phyloP scores from a whole-genome alignment of 1,284 basidiomycete genomes.

The Marasmius oreades region DNA sequence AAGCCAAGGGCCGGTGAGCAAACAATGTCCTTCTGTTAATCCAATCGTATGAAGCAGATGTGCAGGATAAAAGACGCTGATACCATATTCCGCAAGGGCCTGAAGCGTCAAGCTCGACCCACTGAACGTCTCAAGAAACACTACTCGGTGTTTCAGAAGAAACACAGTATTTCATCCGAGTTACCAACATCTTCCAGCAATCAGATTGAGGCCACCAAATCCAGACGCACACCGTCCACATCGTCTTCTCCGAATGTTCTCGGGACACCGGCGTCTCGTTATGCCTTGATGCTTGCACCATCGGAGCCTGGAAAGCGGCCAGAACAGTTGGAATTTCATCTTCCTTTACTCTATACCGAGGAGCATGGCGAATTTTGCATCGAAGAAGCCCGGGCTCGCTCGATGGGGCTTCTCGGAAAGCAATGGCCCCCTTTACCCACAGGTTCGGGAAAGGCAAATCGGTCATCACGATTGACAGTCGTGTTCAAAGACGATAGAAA shows the following conservation, averaged over 20 bases:
- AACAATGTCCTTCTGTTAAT: background rate
- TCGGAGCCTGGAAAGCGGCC: slow-evolving; percentile 62
- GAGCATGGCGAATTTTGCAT: slow-evolving; percentile 69
- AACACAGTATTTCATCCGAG: slow-evolving; percentile 36
- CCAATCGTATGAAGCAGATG: slow-evolving; percentile 3
- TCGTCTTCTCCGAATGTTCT: background rate
- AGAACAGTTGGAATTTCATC: slow-evolving; percentile 65
- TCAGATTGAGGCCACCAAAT: slow-evolving; percentile 26
- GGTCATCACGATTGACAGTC: slow-evolving; percentile 25
- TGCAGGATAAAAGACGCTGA: slow-evolving; percentile 76
- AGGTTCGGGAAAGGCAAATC: background rate
- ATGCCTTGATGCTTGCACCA: slow-evolving; percentile 66
- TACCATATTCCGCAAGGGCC: slow-evolving; percentile 79
- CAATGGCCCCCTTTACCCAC: slow-evolving; percentile 70
- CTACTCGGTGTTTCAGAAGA: slow-evolving; percentile 75
- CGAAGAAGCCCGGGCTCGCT: slow-evolving; percentile 71
- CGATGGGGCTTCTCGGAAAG: slow-evolving; percentile 76
- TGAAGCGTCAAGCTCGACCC: slow-evolving; percentile 79
- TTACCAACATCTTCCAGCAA: slow-evolving; percentile 52
- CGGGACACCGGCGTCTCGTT: slow-evolving; percentile 32
- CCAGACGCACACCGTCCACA: slow-evolving; percentile 7
- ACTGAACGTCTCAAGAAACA: slow-evolving; percentile 82
- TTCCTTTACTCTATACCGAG: slow-evolving; percentile 63
- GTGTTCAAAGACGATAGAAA: slow-evolving; percentile 53
- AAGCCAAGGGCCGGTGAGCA: slow-evolving; percentile 68